Evolutionary conservation across 176 grass and related monocot genomes (phyloP).

Genomic region (Hyparrhenia diplandra): DNA sequence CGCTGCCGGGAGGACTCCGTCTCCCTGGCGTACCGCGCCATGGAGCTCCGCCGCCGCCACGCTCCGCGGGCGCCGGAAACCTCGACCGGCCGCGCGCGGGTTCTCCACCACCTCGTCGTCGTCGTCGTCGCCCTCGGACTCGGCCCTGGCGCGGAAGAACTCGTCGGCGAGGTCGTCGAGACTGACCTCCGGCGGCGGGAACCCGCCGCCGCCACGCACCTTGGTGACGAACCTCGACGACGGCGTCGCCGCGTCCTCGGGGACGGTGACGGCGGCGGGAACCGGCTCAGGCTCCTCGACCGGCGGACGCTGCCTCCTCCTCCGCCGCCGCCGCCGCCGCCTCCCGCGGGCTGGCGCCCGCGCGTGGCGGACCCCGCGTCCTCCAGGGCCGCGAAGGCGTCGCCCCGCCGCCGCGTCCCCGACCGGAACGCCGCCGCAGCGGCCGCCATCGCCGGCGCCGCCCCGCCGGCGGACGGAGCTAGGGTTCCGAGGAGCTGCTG

Average conservation of each 20-base stretch:
- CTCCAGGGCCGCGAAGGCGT: conserved; percentile 20
- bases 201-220: conserved; percentile 12
- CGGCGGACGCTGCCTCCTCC: conserved; percentile 11
- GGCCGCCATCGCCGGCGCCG: neutral
- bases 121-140: conserved; percentile 83
- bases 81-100: conserved; percentile 16
- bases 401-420: conserved; percentile 20
- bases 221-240: conserved; percentile 77
- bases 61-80: conserved; percentile 32
- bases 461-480: neutral
- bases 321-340: neutral
- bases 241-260: conserved; percentile 53
- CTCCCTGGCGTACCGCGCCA: conserved; percentile 61
- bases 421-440: conserved; percentile 24
- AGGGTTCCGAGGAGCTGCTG: conserved; percentile 30
- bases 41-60: conserved; percentile 17
- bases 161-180: conserved; percentile 95
- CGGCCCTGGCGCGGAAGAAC: conserved; percentile 79
- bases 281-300: conserved; percentile 79
- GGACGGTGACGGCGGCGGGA: conserved; percentile 58
- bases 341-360: conserved; percentile 5
- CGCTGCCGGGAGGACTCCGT: conserved; percentile 65
- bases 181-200: conserved; percentile 69
- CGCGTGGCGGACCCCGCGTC: conserved; percentile 31
- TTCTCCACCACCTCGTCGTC: neutral